A percentile compares a stretch with the other conserved stretches of the same genome.
Evolutionary conservation across 1,284 basidiomycete species (phyloP).

Genomic region (Fomitopsis betulina): DNA sequence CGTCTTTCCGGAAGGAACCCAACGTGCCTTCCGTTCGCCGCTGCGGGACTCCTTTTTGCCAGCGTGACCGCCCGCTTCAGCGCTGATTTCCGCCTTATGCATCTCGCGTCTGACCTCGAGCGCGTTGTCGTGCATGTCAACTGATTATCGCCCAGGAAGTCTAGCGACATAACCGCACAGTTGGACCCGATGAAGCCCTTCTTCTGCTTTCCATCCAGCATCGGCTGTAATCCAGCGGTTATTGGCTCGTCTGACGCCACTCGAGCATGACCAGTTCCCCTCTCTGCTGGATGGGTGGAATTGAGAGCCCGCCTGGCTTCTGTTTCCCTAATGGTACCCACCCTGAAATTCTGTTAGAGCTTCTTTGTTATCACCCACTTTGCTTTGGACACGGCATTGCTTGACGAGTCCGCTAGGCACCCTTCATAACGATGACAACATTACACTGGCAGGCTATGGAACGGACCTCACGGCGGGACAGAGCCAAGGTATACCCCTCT

Average conservation of each 20-base stretch:
- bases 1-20: no score
- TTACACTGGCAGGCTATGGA: background rate
- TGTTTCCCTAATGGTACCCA: background rate
- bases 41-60: no score
- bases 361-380: no score
- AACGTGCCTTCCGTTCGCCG: no score
- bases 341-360: background rate
- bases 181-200: background rate
- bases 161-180: background rate
- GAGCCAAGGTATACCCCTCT: background rate
- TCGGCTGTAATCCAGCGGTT: background rate
- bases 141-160: background rate
- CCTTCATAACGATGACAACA: no score
- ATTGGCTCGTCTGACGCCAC: background rate
- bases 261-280: background rate
- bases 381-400: background rate
- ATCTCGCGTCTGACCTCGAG: background rate
- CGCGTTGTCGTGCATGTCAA: background rate
- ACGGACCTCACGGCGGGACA: background rate
- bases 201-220: background rate
- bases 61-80: no score
- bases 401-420: background rate
- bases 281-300: background rate
- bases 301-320: background rate
- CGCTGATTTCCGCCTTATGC: no score